Evolutionary conservation across 306 rosid species (phyloP), one percentile per base, ranked within the genome.

Genomic region (Rubus idaeus): DNA sequence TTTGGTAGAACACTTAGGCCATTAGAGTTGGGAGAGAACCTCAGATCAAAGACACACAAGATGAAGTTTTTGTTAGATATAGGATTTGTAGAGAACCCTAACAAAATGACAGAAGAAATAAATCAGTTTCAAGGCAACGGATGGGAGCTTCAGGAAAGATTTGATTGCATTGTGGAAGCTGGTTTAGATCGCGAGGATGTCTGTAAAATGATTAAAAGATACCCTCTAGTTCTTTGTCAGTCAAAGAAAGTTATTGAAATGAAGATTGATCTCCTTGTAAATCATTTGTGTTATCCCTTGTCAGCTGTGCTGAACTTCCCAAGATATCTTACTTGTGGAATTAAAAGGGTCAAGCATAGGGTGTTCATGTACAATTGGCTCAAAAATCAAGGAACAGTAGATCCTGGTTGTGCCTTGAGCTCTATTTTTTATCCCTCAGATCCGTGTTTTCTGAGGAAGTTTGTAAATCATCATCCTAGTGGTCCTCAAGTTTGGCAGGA

Each of bases 291-390:
- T 71, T 87, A 85, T 84, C 83, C 93, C 63, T 39, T 91, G 58
- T 87, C 93, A 39, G 7, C 79, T 60, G 60, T 91, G 56, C 58
- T 74, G 77, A 57, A 0, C 73, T 91, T 86, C 72, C 93, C 96
- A 57, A 69, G 86, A 45, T 87, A 66, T 84, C 91, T 87, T 73
- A 53, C 77, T 42, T 91, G 68, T 60, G 76, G 80, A n/a, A n/a
- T 50, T 67, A 26, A 47, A 37, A 86, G 90, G 83, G 83, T 87
- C 62, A 78, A 82, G 78, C 88, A 81, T 49, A 84, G 91, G 83
- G 50, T 84, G 53, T 70, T 83, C 39, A 79, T 91, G 88, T 87
- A 84, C 76, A 82, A 82, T 64, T 90, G 96, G 96, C 93, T 90
- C 66, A 73, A 66, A 79, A 83, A 72, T 17, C 81, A 83, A 61